These are phyloP conservation scores for Setomelanomma holmii DNA, from an alignment of 2,329 filamentous ascomycete genomes.

Conservation along the genomic window DNA sequence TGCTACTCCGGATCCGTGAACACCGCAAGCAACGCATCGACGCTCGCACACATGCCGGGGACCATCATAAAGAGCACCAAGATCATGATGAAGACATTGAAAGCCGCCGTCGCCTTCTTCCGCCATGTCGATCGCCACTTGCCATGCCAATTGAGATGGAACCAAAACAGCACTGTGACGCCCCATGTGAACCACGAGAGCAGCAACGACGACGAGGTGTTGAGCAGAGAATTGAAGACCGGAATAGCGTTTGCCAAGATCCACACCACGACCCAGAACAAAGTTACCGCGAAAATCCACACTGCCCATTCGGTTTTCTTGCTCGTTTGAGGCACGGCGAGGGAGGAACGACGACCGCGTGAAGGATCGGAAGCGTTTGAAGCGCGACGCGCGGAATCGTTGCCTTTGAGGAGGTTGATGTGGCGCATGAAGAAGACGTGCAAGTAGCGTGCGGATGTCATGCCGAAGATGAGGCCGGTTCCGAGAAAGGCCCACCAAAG, in stretches of 20 bases:
- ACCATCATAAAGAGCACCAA: constrained; percentile 33
- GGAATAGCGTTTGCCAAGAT: constrained; percentile 38
- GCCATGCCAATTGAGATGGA: constrained; percentile 36
- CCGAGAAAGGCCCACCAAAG: constrained; percentile 32
- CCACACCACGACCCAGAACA: constrained; percentile 38
- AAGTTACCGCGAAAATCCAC: constrained; percentile 30
- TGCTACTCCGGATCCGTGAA: constrained; percentile 32
- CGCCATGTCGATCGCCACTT: constrained; percentile 26
- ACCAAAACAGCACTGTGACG: constrained; percentile 38
- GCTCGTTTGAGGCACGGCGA: constrained; percentile 19
- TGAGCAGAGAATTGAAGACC: constrained; percentile 35
- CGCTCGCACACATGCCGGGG: constrained; percentile 36
- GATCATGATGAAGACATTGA: constrained; percentile 31
- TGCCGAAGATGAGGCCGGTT: constrained; percentile 32
- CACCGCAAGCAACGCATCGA: constrained; percentile 25
- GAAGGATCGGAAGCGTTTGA: constrained; percentile 14
- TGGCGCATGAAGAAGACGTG: constrained; percentile 33
- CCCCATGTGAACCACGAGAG: constrained; percentile 39
- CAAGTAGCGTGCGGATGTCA: constrained; percentile 31
- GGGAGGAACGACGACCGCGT: constrained; percentile 23
- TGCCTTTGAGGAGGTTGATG: constrained; percentile 19
- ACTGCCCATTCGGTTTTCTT: constrained; percentile 25
- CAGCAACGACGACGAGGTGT: constrained; percentile 32
- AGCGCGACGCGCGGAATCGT: constrained; percentile 10
- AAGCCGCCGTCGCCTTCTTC: constrained; percentile 26